These are phyloP conservation scores for Herpotrichia juniperi DNA, from an alignment of 2,329 filamentous ascomycete species.

Conservation along the genomic window DNA sequence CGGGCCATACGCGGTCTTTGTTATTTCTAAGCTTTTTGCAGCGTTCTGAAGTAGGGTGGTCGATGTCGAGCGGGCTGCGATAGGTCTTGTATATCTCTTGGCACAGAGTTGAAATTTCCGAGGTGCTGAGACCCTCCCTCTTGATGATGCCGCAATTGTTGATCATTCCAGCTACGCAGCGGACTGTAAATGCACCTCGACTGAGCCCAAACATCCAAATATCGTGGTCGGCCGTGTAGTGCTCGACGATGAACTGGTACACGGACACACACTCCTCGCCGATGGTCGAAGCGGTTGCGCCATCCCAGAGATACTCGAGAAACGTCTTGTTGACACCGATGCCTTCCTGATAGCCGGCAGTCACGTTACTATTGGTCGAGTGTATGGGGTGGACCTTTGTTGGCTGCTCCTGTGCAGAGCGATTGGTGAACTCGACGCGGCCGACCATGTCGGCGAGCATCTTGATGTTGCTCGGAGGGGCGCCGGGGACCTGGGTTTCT, in stretches of 20 bases:
- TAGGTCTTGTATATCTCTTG: slow-evolving; percentile 42
- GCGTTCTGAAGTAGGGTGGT: slow-evolving; percentile 31
- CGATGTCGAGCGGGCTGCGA: slow-evolving; percentile 30
- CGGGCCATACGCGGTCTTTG: slow-evolving; percentile 31
- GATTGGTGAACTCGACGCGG: slow-evolving; percentile 20
- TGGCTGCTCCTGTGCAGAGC: slow-evolving; percentile 4
- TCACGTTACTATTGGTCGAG: slow-evolving; percentile 19
- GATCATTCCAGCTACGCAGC: slow-evolving; percentile 52
- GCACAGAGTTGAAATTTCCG: slow-evolving; percentile 31
- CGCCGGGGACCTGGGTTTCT: slow-evolving; percentile 33
- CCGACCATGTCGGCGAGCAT: slow-evolving; percentile 41
- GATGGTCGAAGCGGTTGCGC: slow-evolving; percentile 43
- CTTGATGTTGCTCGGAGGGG: slow-evolving; percentile 39
- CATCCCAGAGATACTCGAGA: slow-evolving; percentile 44
- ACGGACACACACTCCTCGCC: slow-evolving; percentile 41
- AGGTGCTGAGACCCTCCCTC: slow-evolving; percentile 10
- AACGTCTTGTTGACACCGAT: slow-evolving; percentile 43
- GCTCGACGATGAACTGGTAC: slow-evolving; percentile 44
- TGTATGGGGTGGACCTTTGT: slow-evolving; percentile 30
- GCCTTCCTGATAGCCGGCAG: slow-evolving; percentile 45
- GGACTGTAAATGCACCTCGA: slow-evolving; percentile 53
- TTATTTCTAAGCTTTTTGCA: slow-evolving; percentile 25
- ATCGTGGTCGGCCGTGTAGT: slow-evolving; percentile 44
- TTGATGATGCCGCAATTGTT: slow-evolving; percentile 50
- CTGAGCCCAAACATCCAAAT: slow-evolving; percentile 55